These are phyloP conservation scores for Periconia sp. DNA, from an alignment of 2,329 filamentous ascomycete genomes.

Conservation along the genomic window DNA sequence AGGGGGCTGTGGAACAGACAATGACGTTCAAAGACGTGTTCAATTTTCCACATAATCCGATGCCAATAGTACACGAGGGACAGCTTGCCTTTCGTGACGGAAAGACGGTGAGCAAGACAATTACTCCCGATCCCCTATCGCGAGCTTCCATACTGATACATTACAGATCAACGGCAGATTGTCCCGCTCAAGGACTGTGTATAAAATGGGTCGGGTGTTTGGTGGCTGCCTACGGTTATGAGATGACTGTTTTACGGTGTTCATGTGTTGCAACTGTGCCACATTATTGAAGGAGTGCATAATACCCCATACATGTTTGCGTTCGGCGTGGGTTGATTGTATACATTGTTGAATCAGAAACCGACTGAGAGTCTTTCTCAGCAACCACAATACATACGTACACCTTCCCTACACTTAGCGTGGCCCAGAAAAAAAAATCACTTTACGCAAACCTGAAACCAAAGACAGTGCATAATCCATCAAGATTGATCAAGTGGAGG, in stretches of 20 bases:
- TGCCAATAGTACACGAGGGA: conserved; percentile 27
- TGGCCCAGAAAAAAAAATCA: too few species aligned
- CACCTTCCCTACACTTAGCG: too few species aligned
- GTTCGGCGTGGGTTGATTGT: too few species aligned
- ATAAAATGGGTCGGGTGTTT: conserved; percentile 24
- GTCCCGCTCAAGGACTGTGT: conserved; percentile 21
- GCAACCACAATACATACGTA: too few species aligned
- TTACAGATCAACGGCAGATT: conserved; percentile 23
- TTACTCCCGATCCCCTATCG: background rate
- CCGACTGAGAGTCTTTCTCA: too few species aligned
- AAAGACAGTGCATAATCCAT: too few species aligned
- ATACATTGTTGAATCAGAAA: too few species aligned
- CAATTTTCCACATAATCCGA: conserved; percentile 21
- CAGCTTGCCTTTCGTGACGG: conserved; percentile 32
- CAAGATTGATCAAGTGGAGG: too few species aligned
- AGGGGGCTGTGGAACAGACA: background rate
- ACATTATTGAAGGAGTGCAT: background rate
- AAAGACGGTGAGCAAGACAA: conserved; percentile 16
- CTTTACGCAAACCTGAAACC: too few species aligned
- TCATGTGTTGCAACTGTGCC: background rate
- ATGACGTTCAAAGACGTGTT: conserved; percentile 18
- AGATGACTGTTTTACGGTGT: background rate
- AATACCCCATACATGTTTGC: background rate
- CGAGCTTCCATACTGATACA: conserved; percentile 3
- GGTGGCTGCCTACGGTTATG: conserved; percentile 7